Conservation (phyloP, 2,329 filamentous ascomycete genomes). For the Aspergillus phoenicis region DNA sequence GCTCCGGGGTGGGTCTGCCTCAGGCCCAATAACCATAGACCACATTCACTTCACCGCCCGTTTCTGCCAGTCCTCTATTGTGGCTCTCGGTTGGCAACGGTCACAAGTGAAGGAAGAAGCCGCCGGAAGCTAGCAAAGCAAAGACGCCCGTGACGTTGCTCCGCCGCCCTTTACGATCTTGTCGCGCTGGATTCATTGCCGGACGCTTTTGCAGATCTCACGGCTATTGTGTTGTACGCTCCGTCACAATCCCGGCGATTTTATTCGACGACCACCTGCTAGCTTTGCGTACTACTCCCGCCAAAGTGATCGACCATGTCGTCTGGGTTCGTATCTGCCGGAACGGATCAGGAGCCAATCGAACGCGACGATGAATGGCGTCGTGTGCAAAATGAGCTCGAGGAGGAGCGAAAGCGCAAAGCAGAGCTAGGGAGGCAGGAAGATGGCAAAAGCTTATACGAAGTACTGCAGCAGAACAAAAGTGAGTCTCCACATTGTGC, state of each 20-base stretch:
- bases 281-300: neutral
- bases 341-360: conserved; percentile 44
- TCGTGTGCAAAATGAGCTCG: conserved; percentile 48
- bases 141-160: neutral
- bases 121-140: neutral
- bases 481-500: conserved; percentile 39
- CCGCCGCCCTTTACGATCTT: neutral
- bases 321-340: conserved; percentile 50
- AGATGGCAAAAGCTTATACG: conserved; percentile 52
- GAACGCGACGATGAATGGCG: conserved; percentile 49
- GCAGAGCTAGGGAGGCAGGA: conserved; percentile 56
- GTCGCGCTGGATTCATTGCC: neutral
- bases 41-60: neutral
- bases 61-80: conserved; percentile 15
- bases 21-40: neutral
- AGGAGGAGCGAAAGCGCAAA: conserved; percentile 49
- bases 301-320: conserved; percentile 39
- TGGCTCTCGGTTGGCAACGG: conserved; percentile 10
- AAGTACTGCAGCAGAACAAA: conserved; percentile 54
- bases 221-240: neutral
- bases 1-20: neutral
- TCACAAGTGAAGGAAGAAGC: neutral
- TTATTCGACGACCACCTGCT: neutral
- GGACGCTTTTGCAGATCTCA: too few species aligned
- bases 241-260: neutral